phyloP scores from a whole-genome alignment of 805 yeast species.

The Blastobotrys americana region DNA sequence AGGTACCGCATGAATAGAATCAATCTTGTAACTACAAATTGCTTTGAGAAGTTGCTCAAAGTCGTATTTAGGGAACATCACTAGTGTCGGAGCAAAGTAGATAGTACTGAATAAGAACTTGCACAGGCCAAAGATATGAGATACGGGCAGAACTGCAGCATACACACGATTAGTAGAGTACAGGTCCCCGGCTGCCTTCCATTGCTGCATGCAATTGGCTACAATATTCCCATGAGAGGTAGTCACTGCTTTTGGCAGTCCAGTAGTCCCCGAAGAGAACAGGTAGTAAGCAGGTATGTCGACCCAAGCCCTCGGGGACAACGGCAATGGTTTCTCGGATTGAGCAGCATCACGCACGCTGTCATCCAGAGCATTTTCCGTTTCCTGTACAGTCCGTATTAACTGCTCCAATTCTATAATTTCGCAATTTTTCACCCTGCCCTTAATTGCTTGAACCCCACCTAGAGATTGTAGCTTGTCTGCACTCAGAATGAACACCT shows the following conservation, averaged over 20 bases:
- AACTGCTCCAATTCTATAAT: conserved; percentile 3
- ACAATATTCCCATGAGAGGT: conserved; percentile 51
- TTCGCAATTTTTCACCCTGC: neutral
- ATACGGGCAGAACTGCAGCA: conserved; percentile 31
- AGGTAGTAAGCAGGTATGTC: conserved; percentile 24
- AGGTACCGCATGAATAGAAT: conserved; percentile 36
- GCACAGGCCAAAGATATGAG: conserved; percentile 30
- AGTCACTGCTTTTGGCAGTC: conserved; percentile 74
- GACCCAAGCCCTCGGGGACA: conserved; percentile 1
- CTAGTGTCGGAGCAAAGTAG: conserved; percentile 17
- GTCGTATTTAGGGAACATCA: conserved; percentile 29
- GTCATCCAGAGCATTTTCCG: neutral
- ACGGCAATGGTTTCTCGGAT: neutral
- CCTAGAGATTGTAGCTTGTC: conserved; percentile 3
- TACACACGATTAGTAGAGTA: conserved; percentile 16
- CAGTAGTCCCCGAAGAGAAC: conserved; percentile 35
- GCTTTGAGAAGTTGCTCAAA: conserved; percentile 24
- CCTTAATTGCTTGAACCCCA: conserved; percentile 1
- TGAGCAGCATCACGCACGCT: too few relatives aligned
- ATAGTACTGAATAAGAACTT: conserved; percentile 24
- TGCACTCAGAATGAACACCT: conserved; percentile 17
- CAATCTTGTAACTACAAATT: conserved; percentile 29
- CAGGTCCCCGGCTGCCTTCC: neutral
- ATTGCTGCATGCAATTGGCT: conserved; percentile 29
- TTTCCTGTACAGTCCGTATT: neutral